Evolutionary conservation across 1,284 basidiomycete species (phyloP).

Genomic region (Gomphus sp.): DNA sequence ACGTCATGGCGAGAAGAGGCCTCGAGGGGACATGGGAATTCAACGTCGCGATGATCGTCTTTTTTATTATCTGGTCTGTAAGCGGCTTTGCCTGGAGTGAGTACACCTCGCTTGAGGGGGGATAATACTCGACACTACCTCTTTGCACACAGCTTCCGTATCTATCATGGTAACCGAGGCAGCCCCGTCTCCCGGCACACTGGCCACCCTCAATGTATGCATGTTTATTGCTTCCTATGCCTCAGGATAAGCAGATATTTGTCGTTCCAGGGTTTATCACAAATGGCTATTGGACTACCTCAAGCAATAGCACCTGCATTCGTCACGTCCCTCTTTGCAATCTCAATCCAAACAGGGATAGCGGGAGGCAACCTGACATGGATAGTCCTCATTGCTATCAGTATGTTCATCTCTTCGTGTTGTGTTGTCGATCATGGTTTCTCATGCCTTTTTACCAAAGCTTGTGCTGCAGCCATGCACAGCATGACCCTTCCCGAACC

Average conservation of each 20-base stretch:
- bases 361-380: constrained; percentile 13
- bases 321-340: constrained; percentile 14
- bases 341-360: constrained; percentile 12
- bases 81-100: neutral
- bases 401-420: neutral
- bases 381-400: constrained; percentile 11
- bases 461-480: constrained; percentile 11
- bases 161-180: constrained; percentile 13
- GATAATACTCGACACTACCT: neutral
- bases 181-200: constrained; percentile 12
- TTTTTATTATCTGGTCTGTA: constrained; percentile 12
- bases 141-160: constrained; percentile 6
- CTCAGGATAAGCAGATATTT: neutral
- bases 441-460: constrained; percentile 1
- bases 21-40: constrained; percentile 3
- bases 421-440: neutral
- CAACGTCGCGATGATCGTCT: constrained; percentile 1
- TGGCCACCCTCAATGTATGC: constrained; percentile 13
- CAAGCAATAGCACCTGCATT: constrained; percentile 14
- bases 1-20: constrained; percentile 12
- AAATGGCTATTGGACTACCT: constrained; percentile 12
- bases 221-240: neutral
- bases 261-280: constrained; percentile 10
- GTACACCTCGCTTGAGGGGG: neutral
- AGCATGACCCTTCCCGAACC: constrained; percentile 15